phyloP scores from a whole-genome alignment of 2,329 filamentous ascomycete species.

The Daldinia eschscholtzii region DNA sequence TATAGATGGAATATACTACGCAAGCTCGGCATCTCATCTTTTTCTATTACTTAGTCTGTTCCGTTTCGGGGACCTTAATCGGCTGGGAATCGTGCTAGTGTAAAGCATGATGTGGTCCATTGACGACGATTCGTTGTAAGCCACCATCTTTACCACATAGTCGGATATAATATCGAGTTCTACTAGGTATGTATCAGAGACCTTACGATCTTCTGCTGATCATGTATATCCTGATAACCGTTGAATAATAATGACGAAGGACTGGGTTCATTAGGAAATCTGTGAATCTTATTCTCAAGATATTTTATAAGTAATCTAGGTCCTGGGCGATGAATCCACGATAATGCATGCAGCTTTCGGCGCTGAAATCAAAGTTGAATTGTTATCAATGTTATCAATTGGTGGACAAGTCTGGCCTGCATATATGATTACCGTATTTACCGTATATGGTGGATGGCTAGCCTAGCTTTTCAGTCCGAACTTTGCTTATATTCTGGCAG shows the following conservation, averaged over 20 bases:
- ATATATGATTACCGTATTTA: conserved; percentile 18
- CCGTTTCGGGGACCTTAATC: conserved; percentile 32
- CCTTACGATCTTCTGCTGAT: neutral
- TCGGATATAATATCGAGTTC: conserved; percentile 19
- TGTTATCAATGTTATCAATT: conserved; percentile 16
- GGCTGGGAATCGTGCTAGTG: conserved; percentile 28
- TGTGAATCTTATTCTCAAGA: conserved; percentile 1
- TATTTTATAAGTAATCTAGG: conserved; percentile 8
- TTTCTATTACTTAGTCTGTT: conserved; percentile 22
- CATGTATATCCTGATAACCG: neutral
- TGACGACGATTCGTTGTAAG: conserved; percentile 25
- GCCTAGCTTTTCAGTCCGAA: conserved; percentile 9
- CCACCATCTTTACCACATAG: conserved; percentile 28
- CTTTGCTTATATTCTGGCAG: conserved; percentile 19
- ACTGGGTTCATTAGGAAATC: neutral
- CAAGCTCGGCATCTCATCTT: conserved; percentile 22
- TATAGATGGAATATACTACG: conserved; percentile 30
- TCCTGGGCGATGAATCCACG: conserved; percentile 25
- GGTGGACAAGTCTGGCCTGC: conserved; percentile 23
- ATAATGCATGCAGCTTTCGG: conserved; percentile 46
- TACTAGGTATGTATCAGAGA: neutral
- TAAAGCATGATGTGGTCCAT: conserved; percentile 34
- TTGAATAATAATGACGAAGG: conserved; percentile 1
- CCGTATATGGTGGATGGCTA: neutral
- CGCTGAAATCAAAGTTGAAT: conserved; percentile 23